Evolutionary conservation across 208 protist species (phyloP), one percentile per base, ranked within the genome.

Genomic region (Crithidia acanthocephali): DNA sequence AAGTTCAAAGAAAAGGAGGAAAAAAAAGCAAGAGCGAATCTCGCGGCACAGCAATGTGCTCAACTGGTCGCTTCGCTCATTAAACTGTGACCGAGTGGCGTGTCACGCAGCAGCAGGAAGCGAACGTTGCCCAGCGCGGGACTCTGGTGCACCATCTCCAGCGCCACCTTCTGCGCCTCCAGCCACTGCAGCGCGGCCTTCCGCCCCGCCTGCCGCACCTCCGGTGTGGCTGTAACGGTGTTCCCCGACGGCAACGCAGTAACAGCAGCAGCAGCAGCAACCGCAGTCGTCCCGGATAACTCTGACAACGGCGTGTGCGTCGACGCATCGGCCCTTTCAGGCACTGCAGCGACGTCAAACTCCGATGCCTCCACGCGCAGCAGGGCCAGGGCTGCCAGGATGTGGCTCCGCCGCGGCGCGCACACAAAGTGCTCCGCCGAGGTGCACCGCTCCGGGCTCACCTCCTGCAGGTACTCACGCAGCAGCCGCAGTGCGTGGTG

Each of bases 21-120:
- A n/a, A n/a, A n/a, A n/a, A n/a, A n/a, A n/a, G n/a, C n/a, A n/a
- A 42, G 13, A 13, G 9, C 37, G 9, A 42, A 42, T 6, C 37
- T 42, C 6, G 9, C 6, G 37, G 37, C 6, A 42, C 9, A 42
- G 37, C 37, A 13, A 13, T 10, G 3, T 33, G 16, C 16, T 61
- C 18, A 61, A 28, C 47, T 25, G 4, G 13, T 23, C 33, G 52
- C 57, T 9, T 73, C 63, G 20, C 52, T 50, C 59, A 86, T 40
- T 47, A 90, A 51, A 2, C 66, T 25, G 42, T 71, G 69, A 1
- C 85, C 85, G 11, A 86, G 70, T 20, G 40, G 37, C 9, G 81
- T 82, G 37, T 76, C 57, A 13, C 57, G 72, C 62, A 90, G 67
- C 35, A 79, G 79, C 32, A 87, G 66, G n/a, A 25, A 58, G n/a